A percentile compares a stretch with the other conserved stretches of the same genome.
phyloP scores from a whole-genome alignment of 2,329 filamentous ascomycete species.

The Pyrenochaeta sp. region DNA sequence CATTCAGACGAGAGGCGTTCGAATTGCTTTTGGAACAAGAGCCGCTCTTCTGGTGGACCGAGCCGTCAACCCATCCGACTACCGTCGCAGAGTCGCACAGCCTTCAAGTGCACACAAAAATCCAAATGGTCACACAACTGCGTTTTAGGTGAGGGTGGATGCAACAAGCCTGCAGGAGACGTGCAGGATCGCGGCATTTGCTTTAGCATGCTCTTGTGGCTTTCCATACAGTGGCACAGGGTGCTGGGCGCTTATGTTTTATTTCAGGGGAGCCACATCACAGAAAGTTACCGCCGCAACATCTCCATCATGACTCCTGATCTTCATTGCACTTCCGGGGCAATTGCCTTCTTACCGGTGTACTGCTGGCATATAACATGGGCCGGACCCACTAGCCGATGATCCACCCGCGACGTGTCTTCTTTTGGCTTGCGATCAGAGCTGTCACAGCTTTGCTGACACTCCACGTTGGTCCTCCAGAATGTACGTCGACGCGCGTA shows the following conservation, averaged over 20 bases:
- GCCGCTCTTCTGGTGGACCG: no score
- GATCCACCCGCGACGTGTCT: conserved; percentile 27
- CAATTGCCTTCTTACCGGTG: conserved; percentile 3
- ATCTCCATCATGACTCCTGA: conserved; percentile 2
- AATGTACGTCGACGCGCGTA: no score
- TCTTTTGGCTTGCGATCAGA: conserved; percentile 11
- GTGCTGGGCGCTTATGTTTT: conserved; percentile 8
- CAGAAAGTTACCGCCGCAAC: conserved; percentile 9
- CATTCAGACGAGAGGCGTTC: neutral
- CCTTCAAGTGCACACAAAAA: neutral
- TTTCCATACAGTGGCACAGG: conserved; percentile 2
- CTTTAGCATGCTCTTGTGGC: conserved; percentile 6
- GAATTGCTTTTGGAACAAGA: neutral
- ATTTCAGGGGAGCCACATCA: conserved; percentile 9
- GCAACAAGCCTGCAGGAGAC: neutral
- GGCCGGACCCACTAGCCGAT: conserved; percentile 17
- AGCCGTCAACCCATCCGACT: neutral
- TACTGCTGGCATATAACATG: conserved; percentile 18
- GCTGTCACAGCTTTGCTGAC: conserved; percentile 17
- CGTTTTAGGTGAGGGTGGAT: no score
- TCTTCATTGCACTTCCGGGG: conserved; percentile 3
- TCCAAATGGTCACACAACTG: neutral
- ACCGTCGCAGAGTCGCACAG: neutral
- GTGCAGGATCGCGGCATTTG: conserved; percentile 2
- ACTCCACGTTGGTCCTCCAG: conserved; percentile 2